phyloP scores from a whole-genome alignment of 805 yeast genomes.

The Yamadazyma akitaensis region DNA sequence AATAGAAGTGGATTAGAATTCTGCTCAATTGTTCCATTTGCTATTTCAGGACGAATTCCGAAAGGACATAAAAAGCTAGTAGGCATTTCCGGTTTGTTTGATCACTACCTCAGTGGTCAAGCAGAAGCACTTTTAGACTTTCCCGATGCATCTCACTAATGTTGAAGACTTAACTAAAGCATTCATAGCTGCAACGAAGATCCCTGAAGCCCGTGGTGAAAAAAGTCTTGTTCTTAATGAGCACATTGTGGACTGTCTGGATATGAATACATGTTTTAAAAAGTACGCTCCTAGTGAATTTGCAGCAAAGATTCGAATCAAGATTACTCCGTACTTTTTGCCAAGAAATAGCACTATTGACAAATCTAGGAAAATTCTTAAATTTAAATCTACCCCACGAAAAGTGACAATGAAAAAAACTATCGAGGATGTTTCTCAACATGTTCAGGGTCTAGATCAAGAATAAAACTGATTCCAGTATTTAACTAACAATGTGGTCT shows the following conservation, averaged over 20 bases:
- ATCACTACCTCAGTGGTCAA: background rate
- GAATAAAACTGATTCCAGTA: no score
- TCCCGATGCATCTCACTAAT: conserved; percentile 2
- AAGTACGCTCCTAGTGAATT: conserved; percentile 1
- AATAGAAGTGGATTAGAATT: conserved; percentile 2
- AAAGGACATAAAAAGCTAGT: conserved; percentile 1
- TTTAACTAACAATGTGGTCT: no score
- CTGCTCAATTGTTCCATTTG: conserved; percentile 6
- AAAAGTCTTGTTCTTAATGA: conserved; percentile 3
- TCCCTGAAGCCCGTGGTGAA: conserved; percentile 5
- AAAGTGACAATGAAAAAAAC: background rate
- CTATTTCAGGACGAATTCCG: conserved; percentile 10
- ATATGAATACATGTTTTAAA: background rate
- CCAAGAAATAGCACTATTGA: background rate
- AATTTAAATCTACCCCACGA: background rate
- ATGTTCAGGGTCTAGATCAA: no score
- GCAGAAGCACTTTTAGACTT: background rate
- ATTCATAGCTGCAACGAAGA: background rate
- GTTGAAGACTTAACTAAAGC: conserved; percentile 7
- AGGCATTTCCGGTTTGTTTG: background rate
- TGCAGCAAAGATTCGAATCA: conserved; percentile 4
- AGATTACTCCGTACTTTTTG: background rate
- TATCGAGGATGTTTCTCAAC: background rate
- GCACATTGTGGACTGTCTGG: background rate
- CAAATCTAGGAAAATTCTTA: conserved; percentile 5